Base-by-base conservation (phyloP, 768 basidiomycete species). In the Podaxis sp. region DNA sequence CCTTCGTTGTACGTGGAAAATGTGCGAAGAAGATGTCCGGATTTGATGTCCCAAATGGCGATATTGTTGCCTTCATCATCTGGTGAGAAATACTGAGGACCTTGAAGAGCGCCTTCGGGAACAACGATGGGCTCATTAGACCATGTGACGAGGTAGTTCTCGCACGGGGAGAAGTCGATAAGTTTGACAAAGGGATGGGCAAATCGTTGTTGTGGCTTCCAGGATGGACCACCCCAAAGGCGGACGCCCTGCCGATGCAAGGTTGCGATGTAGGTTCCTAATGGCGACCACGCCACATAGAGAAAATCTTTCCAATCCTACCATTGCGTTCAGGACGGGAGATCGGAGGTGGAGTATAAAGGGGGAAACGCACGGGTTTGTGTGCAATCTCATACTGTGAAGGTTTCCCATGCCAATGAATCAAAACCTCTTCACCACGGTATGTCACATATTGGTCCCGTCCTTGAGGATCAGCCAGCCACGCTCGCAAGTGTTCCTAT, bases 21-120 rank as follows among this genome's bases (percentile, higher is more conserved):
- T 1, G 96, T 98, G 57, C 97, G 91, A 49, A 99, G 84, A 22
- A 99, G 87, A 67, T 90, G 83, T 28, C 94, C 94, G 17, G 95
- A 89, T 76, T 95, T 96, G 80, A 96, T 87, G 70, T 99, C 95
- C 97, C 97, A 99, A n/a, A 99, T 87, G 62, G 96, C 97, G 65
- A 99, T 84, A 68, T 95, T 91, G 77, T 96, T 95, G 36, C 95
- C 97, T 77, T 96, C 95, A 73, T 99, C 97, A 63, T 96, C 95
- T 4, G 91, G 87, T 52, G 93, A 91, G 78, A 95, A 92, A 73
- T 85, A 93, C 71, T 89, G 89, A 56, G 87, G 89, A 8, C 95
- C 93, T 74, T 92, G 91, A 30, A 85, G 79, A 44, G 90, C 87
- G 65, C 87, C 87, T 64, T 93, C 89, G 26, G 91, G 88, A 30